Evolutionary conservation across 768 basidiomycete species (phyloP).

Genomic region (Lactarius hatsudake): DNA sequence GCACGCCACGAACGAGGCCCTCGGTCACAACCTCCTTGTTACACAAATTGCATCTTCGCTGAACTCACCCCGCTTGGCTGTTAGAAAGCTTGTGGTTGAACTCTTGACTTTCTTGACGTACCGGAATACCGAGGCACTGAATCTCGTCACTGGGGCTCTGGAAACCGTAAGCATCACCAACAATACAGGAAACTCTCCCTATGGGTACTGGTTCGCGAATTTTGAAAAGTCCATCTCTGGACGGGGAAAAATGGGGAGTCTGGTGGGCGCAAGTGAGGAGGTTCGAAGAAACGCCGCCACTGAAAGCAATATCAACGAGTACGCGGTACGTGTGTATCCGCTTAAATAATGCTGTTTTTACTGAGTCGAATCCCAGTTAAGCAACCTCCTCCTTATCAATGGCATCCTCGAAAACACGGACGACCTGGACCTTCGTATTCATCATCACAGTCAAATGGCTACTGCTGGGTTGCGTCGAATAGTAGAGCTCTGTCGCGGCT

Average conservation of each 20-base stretch:
- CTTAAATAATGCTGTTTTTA: neutral
- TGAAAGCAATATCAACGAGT: conserved; percentile 74
- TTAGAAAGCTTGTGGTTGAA: conserved; percentile 77
- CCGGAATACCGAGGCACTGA: conserved; percentile 56
- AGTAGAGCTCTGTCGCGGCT: conserved; percentile 62
- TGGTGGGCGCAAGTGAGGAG: conserved; percentile 94
- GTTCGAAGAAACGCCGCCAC: conserved; percentile 63
- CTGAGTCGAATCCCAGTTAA: conserved; percentile 41
- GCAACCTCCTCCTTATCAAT: conserved; percentile 72
- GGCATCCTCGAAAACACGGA: conserved; percentile 62
- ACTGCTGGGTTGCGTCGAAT: conserved; percentile 76
- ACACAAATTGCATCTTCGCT: conserved; percentile 79
- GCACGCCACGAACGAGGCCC: conserved; percentile 64
- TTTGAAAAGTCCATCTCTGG: conserved; percentile 75
- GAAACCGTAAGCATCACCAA: conserved; percentile 70
- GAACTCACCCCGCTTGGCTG: conserved; percentile 74
- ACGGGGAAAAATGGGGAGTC: conserved; percentile 90
- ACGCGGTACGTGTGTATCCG: conserved; percentile 60
- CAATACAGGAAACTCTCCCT: conserved; percentile 53
- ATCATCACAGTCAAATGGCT: conserved; percentile 89
- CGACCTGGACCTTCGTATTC: conserved; percentile 81
- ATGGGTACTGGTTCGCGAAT: conserved; percentile 88
- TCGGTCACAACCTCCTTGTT: conserved; percentile 70
- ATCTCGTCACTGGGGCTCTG: conserved; percentile 71
- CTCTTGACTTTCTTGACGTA: conserved; percentile 72